These are phyloP conservation scores for Xylaria sp. DNA, from an alignment of 2,329 filamentous ascomycete species.

Conservation along the genomic window DNA sequence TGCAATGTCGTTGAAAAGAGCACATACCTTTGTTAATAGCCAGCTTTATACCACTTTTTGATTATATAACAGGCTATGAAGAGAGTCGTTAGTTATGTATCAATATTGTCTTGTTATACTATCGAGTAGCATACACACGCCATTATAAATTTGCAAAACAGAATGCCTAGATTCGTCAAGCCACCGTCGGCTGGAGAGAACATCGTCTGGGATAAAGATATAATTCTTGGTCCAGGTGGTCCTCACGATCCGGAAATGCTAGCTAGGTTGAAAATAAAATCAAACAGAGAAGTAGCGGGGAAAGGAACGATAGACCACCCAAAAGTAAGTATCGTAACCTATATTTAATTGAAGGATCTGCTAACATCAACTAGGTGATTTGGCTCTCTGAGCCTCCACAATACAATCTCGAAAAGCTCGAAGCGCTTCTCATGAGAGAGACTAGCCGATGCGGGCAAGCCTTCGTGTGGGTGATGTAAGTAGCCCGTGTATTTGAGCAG, in stretches of 20 bases:
- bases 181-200: not conserved
- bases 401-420: not conserved
- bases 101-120: not conserved
- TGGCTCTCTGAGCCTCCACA: not conserved
- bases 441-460: not conserved
- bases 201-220: conserved; percentile 7
- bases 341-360: not conserved
- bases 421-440: not conserved
- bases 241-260: not conserved
- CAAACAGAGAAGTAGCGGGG: not conserved
- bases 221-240: not conserved
- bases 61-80: not conserved
- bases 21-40: not conserved
- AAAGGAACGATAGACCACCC: not conserved
- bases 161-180: not conserved
- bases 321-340: not conserved
- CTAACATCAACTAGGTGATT: not conserved
- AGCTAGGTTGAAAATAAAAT: not conserved
- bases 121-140: not conserved
- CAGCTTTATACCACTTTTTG: not conserved
- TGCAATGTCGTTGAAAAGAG: not conserved
- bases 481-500: not conserved
- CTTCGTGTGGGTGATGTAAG: conserved; percentile 4
- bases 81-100: not conserved
- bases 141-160: not conserved